These are phyloP conservation scores for Simplicillium sp. DNA, from an alignment of 2,329 filamentous ascomycete species.

Conservation along the genomic window DNA sequence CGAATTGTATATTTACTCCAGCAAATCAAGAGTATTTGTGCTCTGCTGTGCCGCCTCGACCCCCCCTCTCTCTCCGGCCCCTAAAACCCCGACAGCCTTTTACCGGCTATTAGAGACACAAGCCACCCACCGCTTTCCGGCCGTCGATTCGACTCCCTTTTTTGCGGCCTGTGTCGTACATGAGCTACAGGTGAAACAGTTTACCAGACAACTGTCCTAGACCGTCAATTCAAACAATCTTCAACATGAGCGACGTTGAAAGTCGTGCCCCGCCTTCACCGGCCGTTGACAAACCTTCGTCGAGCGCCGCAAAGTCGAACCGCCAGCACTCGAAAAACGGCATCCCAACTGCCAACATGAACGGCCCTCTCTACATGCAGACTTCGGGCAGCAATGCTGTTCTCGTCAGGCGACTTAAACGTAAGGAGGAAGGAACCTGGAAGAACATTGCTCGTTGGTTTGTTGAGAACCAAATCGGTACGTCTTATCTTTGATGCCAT, in stretches of 20 bases:
- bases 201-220: no score
- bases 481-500: slow-evolving; percentile 20
- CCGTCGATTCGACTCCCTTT: not conserved
- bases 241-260: slow-evolving; percentile 5
- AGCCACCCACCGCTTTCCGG: no score
- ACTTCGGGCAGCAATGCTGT: slow-evolving; percentile 40
- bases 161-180: not conserved
- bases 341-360: slow-evolving; percentile 33
- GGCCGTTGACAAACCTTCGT: slow-evolving; percentile 5
- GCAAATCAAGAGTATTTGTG: no score
- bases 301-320: slow-evolving; percentile 6
- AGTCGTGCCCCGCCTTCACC: not conserved
- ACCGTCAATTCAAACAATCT: not conserved
- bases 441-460: slow-evolving; percentile 59
- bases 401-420: slow-evolving; percentile 46
- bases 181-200: not conserved
- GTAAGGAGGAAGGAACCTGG: slow-evolving; percentile 52
- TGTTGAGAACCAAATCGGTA: slow-evolving; percentile 74
- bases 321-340: slow-evolving; percentile 17
- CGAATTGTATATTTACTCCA: no score
- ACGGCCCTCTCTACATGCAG: slow-evolving; percentile 50
- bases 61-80: no score
- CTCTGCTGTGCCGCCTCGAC: no score
- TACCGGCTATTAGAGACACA: slow-evolving; percentile 13
- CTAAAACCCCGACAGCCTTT: no score